Evolutionary conservation across 805 yeast genomes (phyloP).

Genomic region (Komagataella pseudopastoris): DNA sequence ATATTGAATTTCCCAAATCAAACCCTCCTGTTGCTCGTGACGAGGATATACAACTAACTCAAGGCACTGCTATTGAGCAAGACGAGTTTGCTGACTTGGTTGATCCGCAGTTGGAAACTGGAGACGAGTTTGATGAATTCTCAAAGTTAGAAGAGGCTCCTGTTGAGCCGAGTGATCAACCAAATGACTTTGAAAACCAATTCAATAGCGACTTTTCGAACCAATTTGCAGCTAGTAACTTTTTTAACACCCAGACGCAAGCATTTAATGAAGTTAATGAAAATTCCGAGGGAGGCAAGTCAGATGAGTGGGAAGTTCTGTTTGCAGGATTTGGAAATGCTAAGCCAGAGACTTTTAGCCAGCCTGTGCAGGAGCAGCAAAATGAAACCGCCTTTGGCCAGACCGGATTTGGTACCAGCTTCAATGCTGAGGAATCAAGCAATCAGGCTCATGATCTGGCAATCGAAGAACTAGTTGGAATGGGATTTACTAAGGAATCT

Average conservation of each 20-base stretch:
- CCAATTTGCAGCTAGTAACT: conserved; percentile 14
- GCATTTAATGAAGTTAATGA: background rate
- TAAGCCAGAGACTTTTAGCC: conserved; percentile 3
- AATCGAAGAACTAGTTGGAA: conserved; percentile 67
- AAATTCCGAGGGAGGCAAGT: conserved; percentile 21
- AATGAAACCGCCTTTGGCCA: conserved; percentile 4
- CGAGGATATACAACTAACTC: conserved; percentile 4
- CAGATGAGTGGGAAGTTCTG: conserved; percentile 89
- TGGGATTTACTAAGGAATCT: conserved; percentile 70
- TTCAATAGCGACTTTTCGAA: background rate
- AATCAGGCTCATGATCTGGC: conserved; percentile 28
- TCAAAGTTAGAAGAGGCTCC: conserved; percentile 19
- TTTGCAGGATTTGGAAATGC: conserved; percentile 78
- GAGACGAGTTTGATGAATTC: conserved; percentile 19
- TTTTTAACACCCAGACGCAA: conserved; percentile 9
- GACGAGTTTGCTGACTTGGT: conserved; percentile 1
- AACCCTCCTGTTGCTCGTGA: conserved; percentile 9
- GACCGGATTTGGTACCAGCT: background rate
- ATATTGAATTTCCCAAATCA: conserved; percentile 8
- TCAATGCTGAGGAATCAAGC: background rate
- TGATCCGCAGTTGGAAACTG: background rate
- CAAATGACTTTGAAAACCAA: conserved; percentile 19
- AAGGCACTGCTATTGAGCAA: background rate
- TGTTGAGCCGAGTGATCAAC: conserved; percentile 12
- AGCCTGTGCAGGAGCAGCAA: conserved; percentile 6